Evolutionary conservation across 805 yeast species (phyloP).

Genomic region (Hanseniaspora guilliermondii): DNA sequence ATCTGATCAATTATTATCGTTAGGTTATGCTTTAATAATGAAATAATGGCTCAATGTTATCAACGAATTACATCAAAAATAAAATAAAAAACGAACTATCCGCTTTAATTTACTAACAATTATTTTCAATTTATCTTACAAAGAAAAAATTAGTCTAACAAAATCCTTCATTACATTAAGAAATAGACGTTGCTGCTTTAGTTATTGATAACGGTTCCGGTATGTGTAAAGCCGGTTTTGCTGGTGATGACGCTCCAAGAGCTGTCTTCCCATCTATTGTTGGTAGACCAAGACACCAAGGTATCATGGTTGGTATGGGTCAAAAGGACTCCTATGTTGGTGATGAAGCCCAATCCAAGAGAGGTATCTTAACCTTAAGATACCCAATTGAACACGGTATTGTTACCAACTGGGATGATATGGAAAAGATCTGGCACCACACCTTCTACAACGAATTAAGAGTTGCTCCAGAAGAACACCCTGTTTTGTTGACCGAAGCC

Average conservation of each 20-base stretch:
- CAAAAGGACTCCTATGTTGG: constrained; percentile 99
- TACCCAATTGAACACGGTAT: constrained; percentile 99
- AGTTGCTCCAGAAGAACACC: constrained; percentile 99
- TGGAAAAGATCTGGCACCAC: constrained; percentile 99
- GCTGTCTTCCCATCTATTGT: constrained; percentile 99
- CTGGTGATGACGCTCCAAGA: constrained; percentile 99
- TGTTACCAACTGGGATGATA: constrained; percentile 99
- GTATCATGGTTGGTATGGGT: constrained; percentile 99
- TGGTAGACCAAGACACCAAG: constrained; percentile 99
- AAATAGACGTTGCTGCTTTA: constrained; percentile 31
- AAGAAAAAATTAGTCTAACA: too few species aligned
- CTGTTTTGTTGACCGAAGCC: constrained; percentile 97
- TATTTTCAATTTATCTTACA: neutral
- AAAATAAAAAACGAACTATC: neutral
- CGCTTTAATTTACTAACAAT: constrained; percentile 1
- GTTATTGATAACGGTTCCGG: constrained; percentile 99
- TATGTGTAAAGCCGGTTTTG: constrained; percentile 99
- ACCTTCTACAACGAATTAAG: constrained; percentile 99
- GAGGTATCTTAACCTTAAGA: constrained; percentile 97
- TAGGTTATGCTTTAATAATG: too few species aligned
- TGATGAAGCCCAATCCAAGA: constrained; percentile 99
- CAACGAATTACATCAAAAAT: neutral
- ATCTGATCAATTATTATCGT: too few species aligned
- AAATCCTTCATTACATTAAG: neutral
- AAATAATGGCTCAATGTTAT: too few species aligned